Conservation (phyloP, 2,329 filamentous ascomycete species). For the Monosporascus sp. region DNA sequence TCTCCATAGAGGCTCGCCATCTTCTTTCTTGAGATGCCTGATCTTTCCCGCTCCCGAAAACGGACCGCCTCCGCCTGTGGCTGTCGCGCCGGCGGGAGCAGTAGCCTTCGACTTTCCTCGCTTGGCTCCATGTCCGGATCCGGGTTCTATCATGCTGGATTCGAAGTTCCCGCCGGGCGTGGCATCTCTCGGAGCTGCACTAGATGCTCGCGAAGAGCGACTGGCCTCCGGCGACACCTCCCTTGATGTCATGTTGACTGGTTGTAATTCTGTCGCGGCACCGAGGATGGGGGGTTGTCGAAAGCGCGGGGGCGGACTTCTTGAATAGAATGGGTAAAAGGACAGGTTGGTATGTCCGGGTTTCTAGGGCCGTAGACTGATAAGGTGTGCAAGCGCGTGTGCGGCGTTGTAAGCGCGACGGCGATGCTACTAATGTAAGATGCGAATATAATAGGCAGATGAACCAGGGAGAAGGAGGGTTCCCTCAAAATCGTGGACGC, state of each 20-base stretch:
- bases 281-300: neutral
- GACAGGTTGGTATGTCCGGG: too few relatives aligned
- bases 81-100: conserved; percentile 6
- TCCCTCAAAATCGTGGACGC: neutral
- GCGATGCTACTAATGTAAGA: neutral
- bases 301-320: too few relatives aligned
- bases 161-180: conserved; percentile 19
- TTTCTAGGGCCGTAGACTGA: too few relatives aligned
- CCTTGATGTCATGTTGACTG: conserved; percentile 20
- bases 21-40: conserved; percentile 79
- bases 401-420: too few relatives aligned
- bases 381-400: too few relatives aligned
- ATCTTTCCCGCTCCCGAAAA: conserved; percentile 57
- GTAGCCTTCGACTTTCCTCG: conserved; percentile 20
- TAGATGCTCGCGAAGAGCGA: conserved; percentile 22
- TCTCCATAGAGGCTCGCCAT: conserved; percentile 81
- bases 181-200: conserved; percentile 12
- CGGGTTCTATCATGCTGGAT: conserved; percentile 19
- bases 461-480: neutral
- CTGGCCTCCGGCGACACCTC: conserved; percentile 16
- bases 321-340: too few relatives aligned
- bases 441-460: neutral
- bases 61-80: conserved; percentile 5
- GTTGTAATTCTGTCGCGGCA: neutral
- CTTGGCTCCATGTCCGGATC: conserved; percentile 18